phyloP scores from a whole-genome alignment of 345 rosid genomes.

The Populus simonii region DNA sequence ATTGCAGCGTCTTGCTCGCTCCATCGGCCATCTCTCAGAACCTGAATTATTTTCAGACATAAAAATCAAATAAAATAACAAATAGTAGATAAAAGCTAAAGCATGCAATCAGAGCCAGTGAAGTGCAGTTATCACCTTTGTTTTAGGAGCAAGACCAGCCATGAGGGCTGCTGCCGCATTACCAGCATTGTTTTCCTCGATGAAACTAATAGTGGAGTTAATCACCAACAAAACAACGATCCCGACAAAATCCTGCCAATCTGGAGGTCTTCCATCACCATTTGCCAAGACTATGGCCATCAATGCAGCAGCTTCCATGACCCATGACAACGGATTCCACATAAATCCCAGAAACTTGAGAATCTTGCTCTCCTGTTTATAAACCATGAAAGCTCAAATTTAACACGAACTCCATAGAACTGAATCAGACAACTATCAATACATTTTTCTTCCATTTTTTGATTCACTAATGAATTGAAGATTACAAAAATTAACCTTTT shows the following conservation, averaged over 20 bases:
- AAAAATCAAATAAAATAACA: background rate
- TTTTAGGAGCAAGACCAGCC: slow-evolving; percentile 93
- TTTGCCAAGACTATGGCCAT: slow-evolving; percentile 86
- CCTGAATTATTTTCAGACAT: slow-evolving; percentile 30
- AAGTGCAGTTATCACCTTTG: slow-evolving; percentile 51
- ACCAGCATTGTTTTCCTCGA: slow-evolving; percentile 91
- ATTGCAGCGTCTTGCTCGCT: slow-evolving; percentile 85
- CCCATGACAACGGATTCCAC: slow-evolving; percentile 99
- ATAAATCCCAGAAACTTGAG: slow-evolving; percentile 89
- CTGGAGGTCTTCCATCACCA: slow-evolving; percentile 75
- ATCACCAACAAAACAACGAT: slow-evolving; percentile 62
- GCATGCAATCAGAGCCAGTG: background rate
- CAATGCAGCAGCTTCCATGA: slow-evolving; percentile 91
- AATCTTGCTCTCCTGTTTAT: slow-evolving; percentile 67
- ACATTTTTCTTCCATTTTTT: background rate
- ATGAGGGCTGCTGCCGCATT: slow-evolving; percentile 94
- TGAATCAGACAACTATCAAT: background rate
- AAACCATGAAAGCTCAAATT: background rate
- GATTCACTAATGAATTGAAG: background rate
- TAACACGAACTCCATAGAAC: background rate
- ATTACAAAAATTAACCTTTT: slow-evolving; percentile 45
- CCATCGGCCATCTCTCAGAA: slow-evolving; percentile 84
- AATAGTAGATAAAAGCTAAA: background rate
- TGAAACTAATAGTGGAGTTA: slow-evolving; percentile 91
- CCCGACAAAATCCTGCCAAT: slow-evolving; percentile 94